A percentile compares a stretch with the other conserved stretches of the same genome.
These are phyloP conservation scores for Suillus variegatus DNA, from an alignment of 768 basidiomycete genomes.

Conservation along the genomic window DNA sequence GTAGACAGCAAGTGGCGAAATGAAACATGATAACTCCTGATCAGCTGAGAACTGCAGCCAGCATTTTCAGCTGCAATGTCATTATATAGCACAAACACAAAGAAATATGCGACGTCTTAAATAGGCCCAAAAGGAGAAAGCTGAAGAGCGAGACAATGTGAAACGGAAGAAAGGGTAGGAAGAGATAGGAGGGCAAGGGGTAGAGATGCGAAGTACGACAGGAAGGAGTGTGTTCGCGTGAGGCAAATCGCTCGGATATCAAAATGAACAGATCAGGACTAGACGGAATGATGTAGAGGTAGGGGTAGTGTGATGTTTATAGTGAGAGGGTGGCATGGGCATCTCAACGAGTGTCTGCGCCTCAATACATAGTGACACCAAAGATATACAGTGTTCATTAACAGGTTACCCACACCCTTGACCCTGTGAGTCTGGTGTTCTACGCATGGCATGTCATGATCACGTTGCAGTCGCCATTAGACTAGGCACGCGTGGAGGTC, in stretches of 20 bases:
- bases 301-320: constrained; percentile 20
- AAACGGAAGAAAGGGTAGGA: constrained; percentile 15
- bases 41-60: background rate
- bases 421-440: constrained; percentile 9
- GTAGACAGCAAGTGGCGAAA: background rate
- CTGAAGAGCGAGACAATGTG: constrained; percentile 17
- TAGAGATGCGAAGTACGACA: constrained; percentile 33
- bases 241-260: constrained; percentile 26
- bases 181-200: constrained; percentile 22
- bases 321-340: constrained; percentile 28
- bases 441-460: constrained; percentile 9
- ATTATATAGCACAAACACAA: constrained; percentile 42
- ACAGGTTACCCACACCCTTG: background rate
- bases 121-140: constrained; percentile 30
- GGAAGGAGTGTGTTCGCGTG: constrained; percentile 25
- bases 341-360: constrained; percentile 13
- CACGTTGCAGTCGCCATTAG: constrained; percentile 36
- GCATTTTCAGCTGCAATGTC: constrained; percentile 31
- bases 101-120: constrained; percentile 37
- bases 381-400: constrained; percentile 3
- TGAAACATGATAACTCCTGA: background rate
- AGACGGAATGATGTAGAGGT: constrained; percentile 21
- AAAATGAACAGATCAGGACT: constrained; percentile 29
- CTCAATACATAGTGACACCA: background rate
- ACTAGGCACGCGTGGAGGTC: constrained; percentile 14